phyloP scores from a whole-genome alignment of 768 basidiomycete species.

The Pulveroboletus sp. region DNA sequence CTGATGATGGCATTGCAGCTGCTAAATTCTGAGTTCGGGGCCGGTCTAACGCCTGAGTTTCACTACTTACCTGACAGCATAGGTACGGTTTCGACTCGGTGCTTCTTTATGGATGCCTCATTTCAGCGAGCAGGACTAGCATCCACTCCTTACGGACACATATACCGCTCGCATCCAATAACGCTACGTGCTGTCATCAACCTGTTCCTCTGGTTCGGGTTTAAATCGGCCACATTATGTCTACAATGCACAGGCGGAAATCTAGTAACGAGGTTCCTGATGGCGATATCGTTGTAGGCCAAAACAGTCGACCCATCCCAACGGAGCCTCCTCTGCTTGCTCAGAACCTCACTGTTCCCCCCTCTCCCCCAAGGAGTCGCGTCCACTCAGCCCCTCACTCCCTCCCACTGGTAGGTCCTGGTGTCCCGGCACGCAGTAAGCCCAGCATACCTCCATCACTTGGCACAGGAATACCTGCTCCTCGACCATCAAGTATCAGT shows the following conservation, averaged over 20 bases:
- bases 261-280: conserved; percentile 39
- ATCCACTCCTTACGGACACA: background rate
- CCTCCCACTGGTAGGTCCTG: conserved; percentile 16
- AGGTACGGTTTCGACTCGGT: background rate
- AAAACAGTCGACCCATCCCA: background rate
- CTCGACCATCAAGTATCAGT: conserved; percentile 21
- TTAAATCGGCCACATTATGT: conserved; percentile 2
- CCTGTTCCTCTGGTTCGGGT: background rate
- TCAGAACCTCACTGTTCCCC: conserved; percentile 9
- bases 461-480: conserved; percentile 24
- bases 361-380: conserved; percentile 23
- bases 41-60: conserved; percentile 7
- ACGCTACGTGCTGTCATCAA: background rate
- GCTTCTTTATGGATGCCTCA: background rate
- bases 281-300: conserved; percentile 22
- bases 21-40: conserved; percentile 1
- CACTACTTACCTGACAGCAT: background rate
- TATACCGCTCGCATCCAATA: background rate
- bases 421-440: conserved; percentile 19
- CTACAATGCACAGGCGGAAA: conserved; percentile 39
- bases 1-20: conserved; percentile 9
- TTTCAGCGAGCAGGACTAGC: background rate
- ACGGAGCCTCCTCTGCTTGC: conserved; percentile 1
- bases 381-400: conserved; percentile 24
- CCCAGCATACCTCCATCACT: conserved; percentile 20